Base-by-base conservation (phyloP, 208 protist species). In the Wallacemonas rigidus region DNA sequence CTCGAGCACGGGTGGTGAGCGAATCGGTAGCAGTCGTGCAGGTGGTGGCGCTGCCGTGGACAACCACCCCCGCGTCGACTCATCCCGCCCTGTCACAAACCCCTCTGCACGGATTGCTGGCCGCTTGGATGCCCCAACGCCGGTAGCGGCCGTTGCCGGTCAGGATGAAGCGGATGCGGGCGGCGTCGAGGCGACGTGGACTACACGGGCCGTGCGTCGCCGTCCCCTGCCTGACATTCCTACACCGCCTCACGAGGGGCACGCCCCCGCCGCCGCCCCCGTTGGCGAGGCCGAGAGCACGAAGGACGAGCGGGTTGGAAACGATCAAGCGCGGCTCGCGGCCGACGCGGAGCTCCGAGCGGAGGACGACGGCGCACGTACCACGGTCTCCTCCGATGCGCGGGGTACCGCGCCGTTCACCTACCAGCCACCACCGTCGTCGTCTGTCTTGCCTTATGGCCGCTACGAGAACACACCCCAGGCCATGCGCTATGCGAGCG, bases 401-500 rank as follows among this genome's bases (percentile, higher is more conserved):
- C 57, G 4, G 39, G 0, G 9, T 6, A 7, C 17, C 11, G 5
- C n/a, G 57, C 57, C 36, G 6, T 63, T 63, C 26, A 44, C 57
- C 36, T 63, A 44, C 39, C 57, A 36, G 17, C 14, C 55, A 12
- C 55, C 55, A 17, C 14, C 55, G 26, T 26, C 26, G 26, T 26
- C 26, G 26, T 26, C 26, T 26, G 26, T 26, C 26, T 26, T 26
- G 26, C 26, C 26, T 26, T 26, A 26, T 26, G 26, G 26, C 36
- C 7, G 6, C 17, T 4, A 26, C 6, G 57, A 38, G n/a, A 44
- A n/a, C 7, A 45, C 57, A 5, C 57, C 60, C n/a, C 60, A 45
- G 60, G 60, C 60, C 7, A 6, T 50, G 17, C 60, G 60, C n/a
- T 65, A 65, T 41, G 60, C 60, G 14, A 50, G 60, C 60, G 40